These are phyloP conservation scores for Isoetes taiwanensis DNA, from an alignment of 75 land plant genomes.

Conservation along the genomic window DNA sequence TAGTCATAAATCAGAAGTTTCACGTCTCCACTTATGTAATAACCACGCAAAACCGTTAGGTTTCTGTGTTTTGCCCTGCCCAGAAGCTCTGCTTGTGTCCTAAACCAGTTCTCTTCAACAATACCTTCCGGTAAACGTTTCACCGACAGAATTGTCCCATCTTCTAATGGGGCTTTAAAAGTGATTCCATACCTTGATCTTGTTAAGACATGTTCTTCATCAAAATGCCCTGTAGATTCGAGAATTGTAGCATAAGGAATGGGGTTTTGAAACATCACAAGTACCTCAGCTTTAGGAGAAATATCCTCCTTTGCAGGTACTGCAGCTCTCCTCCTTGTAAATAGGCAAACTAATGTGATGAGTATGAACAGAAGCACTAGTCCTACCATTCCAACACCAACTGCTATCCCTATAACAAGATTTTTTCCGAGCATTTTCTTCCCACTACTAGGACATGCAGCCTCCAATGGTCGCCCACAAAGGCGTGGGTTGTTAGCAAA, in stretches of 20 bases:
- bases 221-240: conserved; percentile 90
- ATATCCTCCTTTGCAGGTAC: too few relatives aligned
- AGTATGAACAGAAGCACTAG: conserved; percentile 23
- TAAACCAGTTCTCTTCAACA: conserved; percentile 43
- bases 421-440: too few relatives aligned
- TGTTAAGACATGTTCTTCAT: conserved; percentile 81
- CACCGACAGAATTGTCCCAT: conserved; percentile 80
- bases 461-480: conserved; percentile 55
- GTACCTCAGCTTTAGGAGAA: too few relatives aligned
- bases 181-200: conserved; percentile 65
- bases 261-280: conserved; percentile 44
- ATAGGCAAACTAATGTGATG: conserved; percentile 17
- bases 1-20: too few relatives aligned
- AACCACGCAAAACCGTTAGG: conserved; percentile 78
- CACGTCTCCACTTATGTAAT: conserved; percentile 57
- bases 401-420: conserved; percentile 24
- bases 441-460: conserved; percentile 10
- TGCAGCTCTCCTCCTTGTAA: too few relatives aligned
- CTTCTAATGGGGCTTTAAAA: conserved; percentile 92
- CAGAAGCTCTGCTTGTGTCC: conserved; percentile 73
- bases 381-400: conserved; percentile 28
- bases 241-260: conserved; percentile 60
- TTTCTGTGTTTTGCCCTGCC: conserved; percentile 86
- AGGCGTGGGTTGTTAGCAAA: conserved; percentile 41
- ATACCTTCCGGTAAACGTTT: conserved; percentile 49